phyloP scores from a whole-genome alignment of 352 stramenopile genomes.

The Saprolegnia parasitica region DNA sequence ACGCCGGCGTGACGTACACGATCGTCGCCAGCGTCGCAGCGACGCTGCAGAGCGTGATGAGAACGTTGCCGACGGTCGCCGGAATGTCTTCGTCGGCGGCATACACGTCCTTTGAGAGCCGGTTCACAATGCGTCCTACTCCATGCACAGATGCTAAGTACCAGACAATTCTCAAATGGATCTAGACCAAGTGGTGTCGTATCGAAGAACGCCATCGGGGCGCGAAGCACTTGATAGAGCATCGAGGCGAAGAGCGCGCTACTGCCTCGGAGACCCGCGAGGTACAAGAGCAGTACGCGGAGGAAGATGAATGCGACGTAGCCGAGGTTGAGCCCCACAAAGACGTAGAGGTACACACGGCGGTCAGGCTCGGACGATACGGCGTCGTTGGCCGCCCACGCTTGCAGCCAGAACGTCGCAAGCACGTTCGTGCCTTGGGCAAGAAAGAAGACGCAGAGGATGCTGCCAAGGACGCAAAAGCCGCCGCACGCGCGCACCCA shows the following conservation, averaged over 20 bases:
- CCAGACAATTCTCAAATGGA: constrained; percentile 31
- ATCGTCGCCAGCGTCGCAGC: constrained; percentile 60
- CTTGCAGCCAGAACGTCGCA: constrained; percentile 87
- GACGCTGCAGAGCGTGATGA: constrained; percentile 32
- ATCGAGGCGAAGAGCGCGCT: constrained; percentile 43
- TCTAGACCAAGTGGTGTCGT: constrained; percentile 42
- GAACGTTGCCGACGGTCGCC: constrained; percentile 22
- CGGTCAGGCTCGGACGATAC: constrained; percentile 31
- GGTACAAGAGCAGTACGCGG: constrained; percentile 53
- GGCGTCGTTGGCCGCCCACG: constrained; percentile 82
- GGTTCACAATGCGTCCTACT: constrained; percentile 90
- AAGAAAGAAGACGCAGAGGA: constrained; percentile 51
- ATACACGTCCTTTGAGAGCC: constrained; percentile 90
- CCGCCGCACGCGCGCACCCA: constrained; percentile 70
- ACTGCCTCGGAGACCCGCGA: constrained; percentile 54
- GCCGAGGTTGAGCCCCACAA: constrained; percentile 61
- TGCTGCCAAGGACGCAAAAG: constrained; percentile 38
- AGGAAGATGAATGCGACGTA: constrained; percentile 46
- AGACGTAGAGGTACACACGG: constrained; percentile 68
- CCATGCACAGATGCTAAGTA: constrained; percentile 28
- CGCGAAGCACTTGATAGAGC: constrained; percentile 50
- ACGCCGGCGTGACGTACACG: constrained; percentile 53
- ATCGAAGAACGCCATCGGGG: constrained; percentile 84
- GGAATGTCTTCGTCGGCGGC: constrained; percentile 84
- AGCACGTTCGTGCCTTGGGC: constrained; percentile 52